These are phyloP conservation scores for Xylaria multiplex DNA, from an alignment of 2,329 filamentous ascomycete species.

Conservation along the genomic window DNA sequence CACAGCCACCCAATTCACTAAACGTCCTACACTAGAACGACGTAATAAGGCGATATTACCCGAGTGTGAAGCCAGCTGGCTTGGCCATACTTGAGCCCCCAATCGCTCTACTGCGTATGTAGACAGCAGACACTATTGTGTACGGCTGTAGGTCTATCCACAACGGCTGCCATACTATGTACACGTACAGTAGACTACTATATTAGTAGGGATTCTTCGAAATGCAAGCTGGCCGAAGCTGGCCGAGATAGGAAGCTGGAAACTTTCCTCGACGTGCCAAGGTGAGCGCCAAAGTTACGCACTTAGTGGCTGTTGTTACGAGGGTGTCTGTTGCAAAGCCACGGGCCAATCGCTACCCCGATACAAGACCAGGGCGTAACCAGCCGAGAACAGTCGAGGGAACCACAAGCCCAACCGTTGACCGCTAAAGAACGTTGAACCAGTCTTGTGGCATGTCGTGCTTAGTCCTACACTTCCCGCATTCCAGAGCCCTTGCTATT, in stretches of 20 bases:
- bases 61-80: slow-evolving; percentile 10
- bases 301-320: slow-evolving; percentile 33
- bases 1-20: neutral
- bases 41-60: slow-evolving; percentile 14
- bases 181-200: slow-evolving; percentile 7
- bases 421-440: slow-evolving; percentile 30
- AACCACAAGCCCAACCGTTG: slow-evolving; percentile 23
- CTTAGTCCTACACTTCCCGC: slow-evolving; percentile 16
- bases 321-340: slow-evolving; percentile 22
- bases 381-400: slow-evolving; percentile 24
- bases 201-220: slow-evolving; percentile 26
- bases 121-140: neutral
- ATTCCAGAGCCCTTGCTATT: neutral
- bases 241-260: slow-evolving; percentile 37
- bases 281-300: slow-evolving; percentile 31
- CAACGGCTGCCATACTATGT: slow-evolving; percentile 10
- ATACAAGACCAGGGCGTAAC: slow-evolving; percentile 29
- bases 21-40: neutral
- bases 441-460: slow-evolving; percentile 18
- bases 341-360: slow-evolving; percentile 23
- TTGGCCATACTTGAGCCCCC: slow-evolving; percentile 7
- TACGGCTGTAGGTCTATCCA: slow-evolving; percentile 5
- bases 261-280: slow-evolving; percentile 28
- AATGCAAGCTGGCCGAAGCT: slow-evolving; percentile 34
- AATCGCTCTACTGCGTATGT: neutral